phyloP scores from a whole-genome alignment of 768 basidiomycete species.

The Rhizopogon salebrosus region DNA sequence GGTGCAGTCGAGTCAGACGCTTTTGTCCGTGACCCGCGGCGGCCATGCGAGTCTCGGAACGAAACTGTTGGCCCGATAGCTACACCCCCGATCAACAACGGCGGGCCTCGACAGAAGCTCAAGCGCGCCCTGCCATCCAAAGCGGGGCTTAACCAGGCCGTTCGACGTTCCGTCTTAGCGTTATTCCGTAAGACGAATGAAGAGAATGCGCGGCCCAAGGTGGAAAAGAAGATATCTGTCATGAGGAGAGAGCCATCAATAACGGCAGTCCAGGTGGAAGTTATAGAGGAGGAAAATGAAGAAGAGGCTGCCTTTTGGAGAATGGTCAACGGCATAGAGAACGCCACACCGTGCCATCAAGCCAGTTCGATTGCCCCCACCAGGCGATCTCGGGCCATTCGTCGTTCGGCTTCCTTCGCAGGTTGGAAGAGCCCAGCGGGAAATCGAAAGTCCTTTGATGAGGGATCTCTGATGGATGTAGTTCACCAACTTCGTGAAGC shows the following conservation, averaged over 20 bases:
- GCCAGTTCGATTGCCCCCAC: background rate
- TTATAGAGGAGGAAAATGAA: background rate
- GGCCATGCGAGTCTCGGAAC: constrained; percentile 1
- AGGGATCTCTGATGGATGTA: constrained; percentile 9
- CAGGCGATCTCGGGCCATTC: constrained; percentile 8
- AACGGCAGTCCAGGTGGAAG: background rate
- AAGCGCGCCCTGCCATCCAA: constrained; percentile 5
- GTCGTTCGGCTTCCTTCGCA: constrained; percentile 22
- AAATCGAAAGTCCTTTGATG: background rate
- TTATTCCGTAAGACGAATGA: constrained; percentile 1
- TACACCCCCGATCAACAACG: constrained; percentile 3
- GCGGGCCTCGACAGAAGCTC: constrained; percentile 4
- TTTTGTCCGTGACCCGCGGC: background rate
- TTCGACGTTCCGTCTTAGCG: constrained; percentile 3
- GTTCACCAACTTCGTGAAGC: constrained; percentile 3
- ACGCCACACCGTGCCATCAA: background rate
- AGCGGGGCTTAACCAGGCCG: constrained; percentile 1
- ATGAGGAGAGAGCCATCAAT: background rate
- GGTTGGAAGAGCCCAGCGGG: constrained; percentile 5
- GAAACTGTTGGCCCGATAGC: background rate
- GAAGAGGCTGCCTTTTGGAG: background rate
- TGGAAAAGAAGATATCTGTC: background rate
- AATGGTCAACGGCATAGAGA: background rate
- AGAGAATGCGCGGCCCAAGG: background rate
- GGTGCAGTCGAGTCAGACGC: background rate